Base-by-base conservation (phyloP, 176 grass and related monocot species). In the Pontederia crassipes region DNA sequence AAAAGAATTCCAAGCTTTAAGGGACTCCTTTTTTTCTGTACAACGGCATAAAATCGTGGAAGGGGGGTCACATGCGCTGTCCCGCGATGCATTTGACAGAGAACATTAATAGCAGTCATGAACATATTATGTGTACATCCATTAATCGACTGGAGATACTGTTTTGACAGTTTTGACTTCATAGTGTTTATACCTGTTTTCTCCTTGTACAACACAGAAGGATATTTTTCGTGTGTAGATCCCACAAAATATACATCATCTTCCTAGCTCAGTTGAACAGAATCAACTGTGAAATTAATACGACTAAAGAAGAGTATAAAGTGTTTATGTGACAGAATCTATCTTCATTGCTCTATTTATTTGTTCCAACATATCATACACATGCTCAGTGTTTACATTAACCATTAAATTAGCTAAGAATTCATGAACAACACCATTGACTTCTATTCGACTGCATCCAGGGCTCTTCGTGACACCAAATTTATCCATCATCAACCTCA, bases 391-490 rank as follows among this genome's bases (percentile, higher is more conserved):
- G 14, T 61, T 52, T 5, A 27, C 9, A n/a, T 53, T 61, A 8
- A 14, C 17, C 15, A 24, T 53, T 26, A 9, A 4, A 32, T 58
- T 72, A 61, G 57, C 69, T 40, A 72, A 61, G 45, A 72, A 72
- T 8, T 52, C 57, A 53, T 61, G 57, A 61, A 61, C 57, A 20
- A 52, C 12, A 4, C 69, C 69, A 61, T 72, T 27, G 0, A 72
- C 57, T 48, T 72, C 69, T 52, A 72, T 61, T 27, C 61, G 27
- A 12, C 69, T 72, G 57, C 57, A 61, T 18, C 69, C 69, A 9
- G 69, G 57, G 15, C 32, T 72, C 48, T 72, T 72, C 48, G 12
- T 72, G 15, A 61, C 46, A 32, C 57, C 57, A 45, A 61, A 20
- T 15, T 26, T 46, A 14, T 61, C 69, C 69, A 72, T 72, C 69